Conservation (phyloP, 257 asterid species). For the Gentiana dahurica region DNA sequence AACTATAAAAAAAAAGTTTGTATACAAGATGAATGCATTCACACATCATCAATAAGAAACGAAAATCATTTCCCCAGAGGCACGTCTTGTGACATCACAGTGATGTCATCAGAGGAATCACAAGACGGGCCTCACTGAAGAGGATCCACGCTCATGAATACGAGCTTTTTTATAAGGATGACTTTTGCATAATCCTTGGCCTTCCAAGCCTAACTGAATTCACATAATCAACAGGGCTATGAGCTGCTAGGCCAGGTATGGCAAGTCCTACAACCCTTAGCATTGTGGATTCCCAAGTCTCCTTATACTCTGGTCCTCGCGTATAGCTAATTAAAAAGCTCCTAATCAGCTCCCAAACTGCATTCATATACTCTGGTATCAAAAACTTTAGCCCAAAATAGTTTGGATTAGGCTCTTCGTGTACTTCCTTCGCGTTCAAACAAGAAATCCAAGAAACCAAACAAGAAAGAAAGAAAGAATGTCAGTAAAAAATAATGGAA, state of each 20-base stretch:
- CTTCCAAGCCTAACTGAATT: conserved; percentile 79
- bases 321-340: conserved; percentile 36
- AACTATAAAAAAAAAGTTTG: no score
- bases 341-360: conserved; percentile 71
- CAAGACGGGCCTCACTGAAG: no score
- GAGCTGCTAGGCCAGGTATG: conserved; percentile 77
- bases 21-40: background rate
- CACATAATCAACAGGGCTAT: conserved; percentile 75
- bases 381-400: conserved; percentile 55
- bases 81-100: no score
- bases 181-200: conserved; percentile 20
- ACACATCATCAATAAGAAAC: background rate
- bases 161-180: conserved; percentile 13
- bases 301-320: conserved; percentile 55
- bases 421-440: conserved; percentile 37
- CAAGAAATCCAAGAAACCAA: conserved; percentile 1
- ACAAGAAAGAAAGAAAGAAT: background rate
- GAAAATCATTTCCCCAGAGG: background rate
- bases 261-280: conserved; percentile 54
- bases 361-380: conserved; percentile 56
- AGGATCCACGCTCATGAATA: no score
- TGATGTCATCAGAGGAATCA: no score
- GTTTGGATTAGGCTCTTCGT: conserved; percentile 77
- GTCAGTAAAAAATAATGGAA: background rate
- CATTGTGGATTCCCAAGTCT: conserved; percentile 61